Conservation (phyloP, 257 asterid species). For the Handroanthus guayacan region DNA sequence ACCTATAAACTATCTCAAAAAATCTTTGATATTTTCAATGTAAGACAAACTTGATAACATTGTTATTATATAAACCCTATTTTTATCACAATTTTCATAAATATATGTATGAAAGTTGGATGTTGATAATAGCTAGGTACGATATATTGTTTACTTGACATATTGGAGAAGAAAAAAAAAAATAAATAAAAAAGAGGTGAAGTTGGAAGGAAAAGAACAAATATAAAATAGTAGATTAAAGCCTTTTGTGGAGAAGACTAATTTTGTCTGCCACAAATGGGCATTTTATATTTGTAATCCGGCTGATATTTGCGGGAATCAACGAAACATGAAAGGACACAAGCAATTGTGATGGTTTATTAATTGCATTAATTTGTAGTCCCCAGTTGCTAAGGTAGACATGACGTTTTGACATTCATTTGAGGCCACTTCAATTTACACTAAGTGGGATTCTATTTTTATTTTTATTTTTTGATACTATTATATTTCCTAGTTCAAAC, state of each 20-base stretch:
- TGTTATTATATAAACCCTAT: no score
- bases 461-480: background rate
- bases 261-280: slow-evolving; percentile 66
- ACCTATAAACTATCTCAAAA: no score
- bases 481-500: background rate
- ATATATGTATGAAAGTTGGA: background rate
- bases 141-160: background rate
- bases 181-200: slow-evolving; percentile 17
- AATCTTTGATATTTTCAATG: no score
- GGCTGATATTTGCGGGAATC: slow-evolving; percentile 57
- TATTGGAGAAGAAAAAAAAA: no score
- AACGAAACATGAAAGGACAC: slow-evolving; percentile 54
- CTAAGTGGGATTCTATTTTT: slow-evolving; percentile 41
- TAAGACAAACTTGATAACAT: no score
- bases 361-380: slow-evolving; percentile 27
- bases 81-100: background rate
- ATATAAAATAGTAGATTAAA: slow-evolving; percentile 10
- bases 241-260: slow-evolving; percentile 47
- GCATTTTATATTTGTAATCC: slow-evolving; percentile 37
- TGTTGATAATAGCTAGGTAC: background rate
- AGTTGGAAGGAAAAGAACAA: slow-evolving; percentile 22
- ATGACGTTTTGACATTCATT: slow-evolving; percentile 22
- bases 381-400: slow-evolving; percentile 28
- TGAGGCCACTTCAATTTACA: slow-evolving; percentile 26
- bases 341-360: slow-evolving; percentile 41